Evolutionary conservation across 805 yeast species (phyloP).

Genomic region (Ogataea zsoltii): DNA sequence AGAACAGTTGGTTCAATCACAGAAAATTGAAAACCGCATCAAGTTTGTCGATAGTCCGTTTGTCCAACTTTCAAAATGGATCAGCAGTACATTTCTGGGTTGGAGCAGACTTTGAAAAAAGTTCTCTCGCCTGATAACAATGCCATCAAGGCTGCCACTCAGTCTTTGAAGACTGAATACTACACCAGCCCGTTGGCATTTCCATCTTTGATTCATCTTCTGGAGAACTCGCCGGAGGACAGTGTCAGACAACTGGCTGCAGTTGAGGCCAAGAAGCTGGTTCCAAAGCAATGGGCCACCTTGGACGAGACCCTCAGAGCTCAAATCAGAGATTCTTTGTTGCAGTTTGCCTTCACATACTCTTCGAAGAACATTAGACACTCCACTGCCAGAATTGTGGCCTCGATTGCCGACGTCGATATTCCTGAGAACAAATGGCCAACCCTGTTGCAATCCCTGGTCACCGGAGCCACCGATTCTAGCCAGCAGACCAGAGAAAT

Average conservation of each 20-base stretch:
- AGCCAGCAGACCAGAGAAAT: constrained; percentile 66
- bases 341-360: constrained; percentile 67
- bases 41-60: constrained; percentile 1
- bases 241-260: constrained; percentile 91
- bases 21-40: neutral
- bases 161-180: constrained; percentile 68
- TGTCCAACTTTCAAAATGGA: constrained; percentile 51
- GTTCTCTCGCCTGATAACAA: constrained; percentile 80
- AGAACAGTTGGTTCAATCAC: neutral
- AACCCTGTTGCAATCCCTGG: constrained; percentile 68
- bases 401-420: constrained; percentile 81
- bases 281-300: constrained; percentile 66
- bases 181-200: constrained; percentile 70
- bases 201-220: constrained; percentile 80
- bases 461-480: constrained; percentile 59
- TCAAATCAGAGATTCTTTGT: constrained; percentile 65
- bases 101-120: constrained; percentile 78
- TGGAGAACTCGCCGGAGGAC: constrained; percentile 67
- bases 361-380: constrained; percentile 73
- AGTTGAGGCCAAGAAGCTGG: constrained; percentile 89
- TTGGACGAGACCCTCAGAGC: constrained; percentile 52
- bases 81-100: constrained; percentile 62
- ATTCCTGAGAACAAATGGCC: constrained; percentile 70
- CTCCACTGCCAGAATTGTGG: constrained; percentile 83
- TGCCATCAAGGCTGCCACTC: constrained; percentile 81